Base-by-base conservation (phyloP, 2,329 filamentous ascomycete species). In the Colletotrichum limetticola region DNA sequence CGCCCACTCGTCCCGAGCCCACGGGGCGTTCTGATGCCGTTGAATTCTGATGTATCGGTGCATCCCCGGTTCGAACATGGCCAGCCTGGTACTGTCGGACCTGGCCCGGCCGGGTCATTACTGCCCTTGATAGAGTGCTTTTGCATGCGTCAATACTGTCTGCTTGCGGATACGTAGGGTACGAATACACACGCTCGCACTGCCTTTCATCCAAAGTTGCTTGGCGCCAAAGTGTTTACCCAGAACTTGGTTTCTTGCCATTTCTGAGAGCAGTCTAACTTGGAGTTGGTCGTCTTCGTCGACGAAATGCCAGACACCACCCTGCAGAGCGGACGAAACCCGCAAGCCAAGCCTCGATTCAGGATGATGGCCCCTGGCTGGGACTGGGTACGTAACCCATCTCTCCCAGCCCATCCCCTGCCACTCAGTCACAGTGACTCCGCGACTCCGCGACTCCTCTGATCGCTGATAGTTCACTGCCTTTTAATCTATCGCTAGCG, bases 1-100 rank as follows among this genome's bases (percentile, higher is more conserved):
- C 61, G 70, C 60, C 70, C 70, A 69, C 66, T 60, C 70, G 68
- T 72, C 70, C 70, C 70, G 70, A 72, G 70, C 70, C 60, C 70
- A 72, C 66, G 70, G 70, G 66, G 70, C 66, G 59, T 72, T 42
- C 42, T 68, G 59, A 32, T 60, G 66, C 60, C 66, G 66, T 70
- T 49, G 16, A 64, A 46, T 65, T 68, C 65, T 60, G 65, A 9
- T 57, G 66, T 32, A 72, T 70, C 66, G 59, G 60, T 52, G 66
- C 55, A 60, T 65, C 55, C 55, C 70, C 66, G 55, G 70, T 64
- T 65, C 55, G 52, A 37, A 30, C 55, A 46, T 66, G n/a, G 26
- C 46, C 66, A 49, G 57, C 58, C 42, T 28, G 26, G 26, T 57
- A 32, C 52, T 59, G 70, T 70, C 60, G 70, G 60, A 22, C 55